Evolutionary conservation across 768 basidiomycete species (phyloP).

Genomic region (Suillus ampliporus): DNA sequence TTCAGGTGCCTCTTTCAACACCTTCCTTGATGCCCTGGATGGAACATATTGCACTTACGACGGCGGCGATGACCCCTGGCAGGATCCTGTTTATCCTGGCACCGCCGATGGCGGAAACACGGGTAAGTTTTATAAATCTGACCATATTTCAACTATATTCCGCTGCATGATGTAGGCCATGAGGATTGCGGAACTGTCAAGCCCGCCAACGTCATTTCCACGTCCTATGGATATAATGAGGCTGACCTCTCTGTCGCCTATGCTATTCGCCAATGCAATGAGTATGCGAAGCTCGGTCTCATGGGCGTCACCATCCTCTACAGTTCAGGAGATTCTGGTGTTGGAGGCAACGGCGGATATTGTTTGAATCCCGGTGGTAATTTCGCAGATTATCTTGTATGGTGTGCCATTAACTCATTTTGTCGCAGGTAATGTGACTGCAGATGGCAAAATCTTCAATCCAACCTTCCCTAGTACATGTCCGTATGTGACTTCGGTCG

Average conservation of each 20-base stretch:
- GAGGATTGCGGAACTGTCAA: constrained; percentile 44
- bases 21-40: constrained; percentile 52
- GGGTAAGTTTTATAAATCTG: constrained; percentile 28
- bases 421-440: constrained; percentile 37
- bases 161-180: constrained; percentile 17
- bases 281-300: constrained; percentile 55
- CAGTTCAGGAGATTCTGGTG: constrained; percentile 47
- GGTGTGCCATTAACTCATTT: not conserved
- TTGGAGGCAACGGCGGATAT: constrained; percentile 38
- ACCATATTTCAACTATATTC: constrained; percentile 1
- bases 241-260: constrained; percentile 41
- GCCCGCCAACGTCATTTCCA: constrained; percentile 48
- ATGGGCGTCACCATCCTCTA: constrained; percentile 54
- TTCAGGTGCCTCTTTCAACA: constrained; percentile 49
- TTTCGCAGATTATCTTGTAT: not conserved
- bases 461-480: constrained; percentile 56
- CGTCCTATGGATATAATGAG: constrained; percentile 47
- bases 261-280: constrained; percentile 49
- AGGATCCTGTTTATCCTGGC: constrained; percentile 52
- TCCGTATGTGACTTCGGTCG: constrained; percentile 72
- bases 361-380: constrained; percentile 49
- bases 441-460: constrained; percentile 60
- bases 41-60: constrained; percentile 49
- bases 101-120: constrained; percentile 42
- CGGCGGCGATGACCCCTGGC: constrained; percentile 48